Evolutionary conservation across 805 yeast genomes (phyloP).

Genomic region (Candida gorgasii): DNA sequence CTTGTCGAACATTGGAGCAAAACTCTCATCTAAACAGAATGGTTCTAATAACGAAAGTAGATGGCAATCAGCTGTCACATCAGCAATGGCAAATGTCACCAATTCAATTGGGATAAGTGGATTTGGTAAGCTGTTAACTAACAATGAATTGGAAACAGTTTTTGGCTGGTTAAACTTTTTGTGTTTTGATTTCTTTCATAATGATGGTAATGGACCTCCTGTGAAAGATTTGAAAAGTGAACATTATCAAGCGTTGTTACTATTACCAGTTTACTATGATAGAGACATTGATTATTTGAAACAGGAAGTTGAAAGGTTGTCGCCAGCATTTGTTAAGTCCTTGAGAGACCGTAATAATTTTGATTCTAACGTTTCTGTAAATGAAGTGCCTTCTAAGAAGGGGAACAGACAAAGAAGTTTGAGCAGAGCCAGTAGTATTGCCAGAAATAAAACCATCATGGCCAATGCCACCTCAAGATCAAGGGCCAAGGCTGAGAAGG

Average conservation of each 20-base stretch:
- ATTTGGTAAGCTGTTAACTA: slow-evolving; percentile 56
- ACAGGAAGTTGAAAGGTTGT: slow-evolving; percentile 58
- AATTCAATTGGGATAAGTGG: slow-evolving; percentile 45
- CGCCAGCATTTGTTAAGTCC: slow-evolving; percentile 53
- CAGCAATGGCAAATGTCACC: slow-evolving; percentile 53
- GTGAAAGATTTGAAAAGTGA: slow-evolving; percentile 60
- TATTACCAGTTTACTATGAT: slow-evolving; percentile 68
- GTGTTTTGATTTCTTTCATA: slow-evolving; percentile 74
- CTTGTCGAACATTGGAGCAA: slow-evolving; percentile 24
- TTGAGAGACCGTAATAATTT: slow-evolving; percentile 51
- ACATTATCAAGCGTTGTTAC: slow-evolving; percentile 61
- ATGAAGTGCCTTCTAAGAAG: neutral
- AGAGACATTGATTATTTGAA: slow-evolving; percentile 46
- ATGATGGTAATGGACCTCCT: slow-evolving; percentile 80
- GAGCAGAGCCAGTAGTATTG: slow-evolving; percentile 50
- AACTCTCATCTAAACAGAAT: slow-evolving; percentile 12
- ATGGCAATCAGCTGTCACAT: slow-evolving; percentile 48
- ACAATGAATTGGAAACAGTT: slow-evolving; percentile 63
- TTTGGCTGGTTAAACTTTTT: slow-evolving; percentile 68
- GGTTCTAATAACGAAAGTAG: slow-evolving; percentile 17
- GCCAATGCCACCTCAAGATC: slow-evolving; percentile 68
- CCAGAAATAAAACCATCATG: slow-evolving; percentile 64
- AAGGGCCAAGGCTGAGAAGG: slow-evolving; percentile 47
- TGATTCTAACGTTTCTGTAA: slow-evolving; percentile 18
- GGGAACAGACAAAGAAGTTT: slow-evolving; percentile 13